phyloP scores from a whole-genome alignment of 2,329 filamentous ascomycete species.

The Podosphaera xanthii region DNA sequence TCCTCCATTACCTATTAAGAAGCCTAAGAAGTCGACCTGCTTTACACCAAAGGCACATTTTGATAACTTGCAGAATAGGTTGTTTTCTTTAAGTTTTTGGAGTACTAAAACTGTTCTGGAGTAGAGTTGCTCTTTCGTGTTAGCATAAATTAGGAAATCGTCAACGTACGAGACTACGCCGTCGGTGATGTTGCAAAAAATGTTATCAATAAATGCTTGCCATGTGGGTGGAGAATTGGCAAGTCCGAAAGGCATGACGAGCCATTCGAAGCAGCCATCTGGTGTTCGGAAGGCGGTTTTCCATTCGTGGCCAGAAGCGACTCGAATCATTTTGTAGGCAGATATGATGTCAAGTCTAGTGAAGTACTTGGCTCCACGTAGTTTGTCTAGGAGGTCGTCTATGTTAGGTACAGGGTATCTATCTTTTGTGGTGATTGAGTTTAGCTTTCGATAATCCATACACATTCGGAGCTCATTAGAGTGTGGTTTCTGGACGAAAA shows the following conservation, averaged over 20 bases:
- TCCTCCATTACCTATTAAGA: no score
- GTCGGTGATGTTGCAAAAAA: not conserved
- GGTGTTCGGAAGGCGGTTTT: not conserved
- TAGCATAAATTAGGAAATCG: not conserved
- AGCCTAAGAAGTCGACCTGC: no score
- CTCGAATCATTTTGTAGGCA: constrained; percentile 1
- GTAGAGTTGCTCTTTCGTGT: not conserved
- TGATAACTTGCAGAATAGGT: no score
- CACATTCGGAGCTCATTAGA: no score
- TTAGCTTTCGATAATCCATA: not conserved
- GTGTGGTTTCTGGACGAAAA: no score
- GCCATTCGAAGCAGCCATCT: not conserved
- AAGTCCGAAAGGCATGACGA: constrained; percentile 2
- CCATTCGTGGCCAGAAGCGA: not conserved
- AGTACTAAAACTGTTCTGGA: not conserved
- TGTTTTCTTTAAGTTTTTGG: no score
- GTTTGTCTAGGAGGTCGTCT: not conserved
- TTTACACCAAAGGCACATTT: no score
- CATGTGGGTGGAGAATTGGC: constrained; percentile 1
- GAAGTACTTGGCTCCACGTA: no score
- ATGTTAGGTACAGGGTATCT: constrained; percentile 2
- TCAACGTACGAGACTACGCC: not conserved
- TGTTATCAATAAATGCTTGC: not conserved
- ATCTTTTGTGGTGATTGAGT: not conserved
- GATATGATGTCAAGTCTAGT: not conserved